Evolutionary conservation across 2,329 filamentous ascomycete genomes (phyloP).

Genomic region (Aspergillus sp.): DNA sequence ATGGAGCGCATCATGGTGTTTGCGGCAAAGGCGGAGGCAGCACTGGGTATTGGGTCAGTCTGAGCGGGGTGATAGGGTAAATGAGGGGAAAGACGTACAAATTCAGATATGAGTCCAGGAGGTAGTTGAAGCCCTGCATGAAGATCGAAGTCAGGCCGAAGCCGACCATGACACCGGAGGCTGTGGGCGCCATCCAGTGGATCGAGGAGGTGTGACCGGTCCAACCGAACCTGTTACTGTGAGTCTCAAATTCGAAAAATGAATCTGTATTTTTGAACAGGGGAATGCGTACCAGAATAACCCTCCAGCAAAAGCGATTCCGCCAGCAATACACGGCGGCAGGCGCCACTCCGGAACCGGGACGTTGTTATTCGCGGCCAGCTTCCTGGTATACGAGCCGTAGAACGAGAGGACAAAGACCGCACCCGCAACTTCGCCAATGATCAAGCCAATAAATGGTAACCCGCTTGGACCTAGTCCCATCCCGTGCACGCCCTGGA

Average conservation of each 20-base stretch:
- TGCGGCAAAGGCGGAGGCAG: slow-evolving; percentile 28
- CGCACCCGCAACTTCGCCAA: slow-evolving; percentile 24
- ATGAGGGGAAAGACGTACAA: slow-evolving; percentile 20
- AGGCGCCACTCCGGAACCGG: slow-evolving; percentile 32
- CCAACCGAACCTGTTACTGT: slow-evolving; percentile 29
- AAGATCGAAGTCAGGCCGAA: slow-evolving; percentile 32
- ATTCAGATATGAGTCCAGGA: slow-evolving; percentile 27
- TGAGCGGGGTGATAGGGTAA: not conserved
- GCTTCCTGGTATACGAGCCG: slow-evolving; percentile 22
- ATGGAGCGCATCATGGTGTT: slow-evolving; percentile 32
- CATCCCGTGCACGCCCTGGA: slow-evolving; percentile 26
- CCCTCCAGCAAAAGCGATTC: slow-evolving; percentile 25
- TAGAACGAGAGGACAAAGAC: slow-evolving; percentile 25
- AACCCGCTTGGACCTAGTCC: slow-evolving; percentile 21
- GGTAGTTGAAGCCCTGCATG: slow-evolving; percentile 30
- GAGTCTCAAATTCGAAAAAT: not conserved
- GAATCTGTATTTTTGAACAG: too few relatives aligned
- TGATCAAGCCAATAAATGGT: slow-evolving; percentile 27
- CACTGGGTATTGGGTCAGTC: slow-evolving; percentile 12
- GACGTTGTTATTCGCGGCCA: slow-evolving; percentile 25
- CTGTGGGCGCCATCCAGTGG: slow-evolving; percentile 31
- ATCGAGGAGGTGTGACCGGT: slow-evolving; percentile 25
- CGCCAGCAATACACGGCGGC: slow-evolving; percentile 28
- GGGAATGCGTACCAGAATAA: slow-evolving; percentile 26
- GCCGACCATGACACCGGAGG: slow-evolving; percentile 26